Conservation (phyloP, 2,329 filamentous ascomycete species). For the Colletotrichum godetiae region DNA sequence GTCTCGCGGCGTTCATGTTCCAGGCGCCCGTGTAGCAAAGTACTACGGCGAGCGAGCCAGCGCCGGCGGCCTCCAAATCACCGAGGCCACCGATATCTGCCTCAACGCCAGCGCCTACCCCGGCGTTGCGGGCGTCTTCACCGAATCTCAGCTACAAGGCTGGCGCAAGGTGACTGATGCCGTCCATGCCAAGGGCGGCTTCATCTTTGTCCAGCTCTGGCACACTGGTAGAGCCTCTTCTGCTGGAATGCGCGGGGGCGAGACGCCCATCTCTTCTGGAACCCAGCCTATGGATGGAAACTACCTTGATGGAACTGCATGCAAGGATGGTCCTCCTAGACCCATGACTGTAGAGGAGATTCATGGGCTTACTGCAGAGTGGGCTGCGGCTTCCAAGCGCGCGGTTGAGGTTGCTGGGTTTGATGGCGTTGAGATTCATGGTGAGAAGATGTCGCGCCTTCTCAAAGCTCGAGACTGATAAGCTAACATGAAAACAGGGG, state of each 20-base stretch:
- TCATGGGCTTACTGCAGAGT: constrained; percentile 67
- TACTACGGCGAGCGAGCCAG: constrained; percentile 47
- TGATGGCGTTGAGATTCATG: constrained; percentile 75
- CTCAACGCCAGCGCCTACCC: constrained; percentile 43
- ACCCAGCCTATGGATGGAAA: constrained; percentile 53
- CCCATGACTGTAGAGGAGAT: constrained; percentile 76
- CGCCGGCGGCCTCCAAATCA: constrained; percentile 44
- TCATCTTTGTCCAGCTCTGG: constrained; percentile 73
- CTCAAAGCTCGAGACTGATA: neutral
- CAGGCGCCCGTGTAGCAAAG: constrained; percentile 41
- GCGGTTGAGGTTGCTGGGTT: constrained; percentile 71
- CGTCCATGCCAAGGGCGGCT: constrained; percentile 71
- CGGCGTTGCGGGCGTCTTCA: constrained; percentile 44
- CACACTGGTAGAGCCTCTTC: constrained; percentile 64
- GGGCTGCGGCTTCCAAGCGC: constrained; percentile 61
- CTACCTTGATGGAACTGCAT: constrained; percentile 36
- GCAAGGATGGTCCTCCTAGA: constrained; percentile 59
- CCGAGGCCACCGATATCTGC: constrained; percentile 46
- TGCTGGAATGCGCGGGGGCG: constrained; percentile 36
- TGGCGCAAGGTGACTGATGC: constrained; percentile 72
- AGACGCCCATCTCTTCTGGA: constrained; percentile 42
- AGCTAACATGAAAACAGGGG: constrained; percentile 37
- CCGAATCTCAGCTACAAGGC: constrained; percentile 47
- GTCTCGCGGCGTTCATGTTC: constrained; percentile 47
- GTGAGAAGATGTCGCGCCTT: neutral